Percentiles rank a stretch among this genome's conserved stretches.
These are phyloP conservation scores for Podaxis sp. DNA, from an alignment of 768 basidiomycete species.

Conservation along the genomic window DNA sequence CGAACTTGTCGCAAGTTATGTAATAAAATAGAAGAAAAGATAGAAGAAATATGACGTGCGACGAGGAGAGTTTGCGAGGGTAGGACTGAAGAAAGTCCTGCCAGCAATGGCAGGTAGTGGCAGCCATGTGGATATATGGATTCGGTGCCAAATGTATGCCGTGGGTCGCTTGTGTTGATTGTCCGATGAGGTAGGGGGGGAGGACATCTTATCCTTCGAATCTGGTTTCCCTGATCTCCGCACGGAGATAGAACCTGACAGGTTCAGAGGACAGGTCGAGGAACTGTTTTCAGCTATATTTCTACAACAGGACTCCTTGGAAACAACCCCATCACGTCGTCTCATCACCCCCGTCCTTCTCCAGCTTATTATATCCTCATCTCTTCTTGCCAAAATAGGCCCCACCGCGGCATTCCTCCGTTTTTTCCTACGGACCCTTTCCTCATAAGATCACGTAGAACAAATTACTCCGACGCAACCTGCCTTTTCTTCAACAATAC, in stretches of 20 bases:
- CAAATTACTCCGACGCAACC: conserved; percentile 35
- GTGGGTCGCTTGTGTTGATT: conserved; percentile 33
- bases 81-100: conserved; percentile 2
- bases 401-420: conserved; percentile 30
- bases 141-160: conserved; percentile 34
- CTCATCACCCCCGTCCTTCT: conserved; percentile 26
- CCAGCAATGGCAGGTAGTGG: conserved; percentile 10
- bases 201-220: conserved; percentile 19
- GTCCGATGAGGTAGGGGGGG: conserved; percentile 41
- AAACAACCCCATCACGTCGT: conserved; percentile 46
- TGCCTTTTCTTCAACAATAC: conserved; percentile 32
- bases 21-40: conserved; percentile 16
- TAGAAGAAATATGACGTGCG: conserved; percentile 2
- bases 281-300: conserved; percentile 30
- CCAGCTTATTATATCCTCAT: conserved; percentile 30
- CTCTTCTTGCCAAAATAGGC: conserved; percentile 34
- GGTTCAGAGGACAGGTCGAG: conserved; percentile 25
- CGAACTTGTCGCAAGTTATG: conserved; percentile 23
- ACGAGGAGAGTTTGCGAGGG: neutral
- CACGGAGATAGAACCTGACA: conserved; percentile 25
- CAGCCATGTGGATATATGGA: conserved; percentile 22
- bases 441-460: conserved; percentile 34
- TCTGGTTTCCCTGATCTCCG: conserved; percentile 20
- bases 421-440: conserved; percentile 35
- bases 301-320: conserved; percentile 40